Conservation (phyloP, 768 basidiomycete genomes). For the Lactifluus rugatus region DNA sequence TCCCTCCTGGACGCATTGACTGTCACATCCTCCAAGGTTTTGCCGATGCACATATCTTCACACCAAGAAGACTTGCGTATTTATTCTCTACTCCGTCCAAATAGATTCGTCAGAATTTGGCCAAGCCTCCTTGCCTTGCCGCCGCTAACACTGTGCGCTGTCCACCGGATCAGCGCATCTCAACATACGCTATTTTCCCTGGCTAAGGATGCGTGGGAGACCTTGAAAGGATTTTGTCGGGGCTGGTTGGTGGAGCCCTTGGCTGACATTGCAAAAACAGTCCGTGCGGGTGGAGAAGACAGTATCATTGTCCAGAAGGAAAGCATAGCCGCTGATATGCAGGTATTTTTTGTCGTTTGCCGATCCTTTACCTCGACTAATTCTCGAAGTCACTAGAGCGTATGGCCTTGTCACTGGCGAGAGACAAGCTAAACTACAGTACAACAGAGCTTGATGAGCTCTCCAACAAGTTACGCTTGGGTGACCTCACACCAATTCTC, state of each 20-base stretch:
- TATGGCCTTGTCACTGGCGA: slow-evolving; percentile 80
- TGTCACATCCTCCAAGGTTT: slow-evolving; percentile 5
- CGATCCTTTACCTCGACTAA: background rate
- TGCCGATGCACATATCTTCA: slow-evolving; percentile 18
- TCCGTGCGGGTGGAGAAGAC: slow-evolving; percentile 70
- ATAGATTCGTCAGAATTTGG: slow-evolving; percentile 63
- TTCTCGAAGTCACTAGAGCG: slow-evolving; percentile 70
- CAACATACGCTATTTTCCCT: slow-evolving; percentile 48
- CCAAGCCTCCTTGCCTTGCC: slow-evolving; percentile 73
- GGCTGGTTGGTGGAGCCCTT: slow-evolving; percentile 86
- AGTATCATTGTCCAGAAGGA: slow-evolving; percentile 69
- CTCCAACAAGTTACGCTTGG: slow-evolving; percentile 54
- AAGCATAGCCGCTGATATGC: slow-evolving; percentile 76
- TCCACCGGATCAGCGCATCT: slow-evolving; percentile 46
- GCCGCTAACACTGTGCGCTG: slow-evolving; percentile 46
- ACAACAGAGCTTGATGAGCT: slow-evolving; percentile 56
- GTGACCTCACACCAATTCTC: slow-evolving; percentile 82
- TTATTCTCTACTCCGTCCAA: slow-evolving; percentile 52
- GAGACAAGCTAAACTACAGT: slow-evolving; percentile 64
- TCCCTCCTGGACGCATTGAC: background rate
- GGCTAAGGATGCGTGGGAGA: slow-evolving; percentile 52
- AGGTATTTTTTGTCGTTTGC: slow-evolving; percentile 36
- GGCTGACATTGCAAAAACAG: slow-evolving; percentile 70
- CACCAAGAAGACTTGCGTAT: slow-evolving; percentile 22
- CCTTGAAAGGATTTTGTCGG: slow-evolving; percentile 58